Conservation (phyloP, 2,329 filamentous ascomycete species). For the Sporothrix luriei region DNA sequence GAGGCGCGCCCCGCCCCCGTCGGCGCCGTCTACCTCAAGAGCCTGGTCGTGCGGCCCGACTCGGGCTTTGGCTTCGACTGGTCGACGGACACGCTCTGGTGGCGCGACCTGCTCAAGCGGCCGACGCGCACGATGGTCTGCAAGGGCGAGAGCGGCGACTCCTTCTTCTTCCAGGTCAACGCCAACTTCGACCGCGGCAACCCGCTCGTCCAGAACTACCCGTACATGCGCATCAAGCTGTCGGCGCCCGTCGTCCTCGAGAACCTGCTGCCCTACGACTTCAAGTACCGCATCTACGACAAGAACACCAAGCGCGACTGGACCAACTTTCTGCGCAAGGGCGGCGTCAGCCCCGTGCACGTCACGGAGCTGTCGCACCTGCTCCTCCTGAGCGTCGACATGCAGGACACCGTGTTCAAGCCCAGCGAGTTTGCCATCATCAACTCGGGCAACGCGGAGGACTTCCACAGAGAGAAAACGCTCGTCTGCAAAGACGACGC, state of each 20-base stretch:
- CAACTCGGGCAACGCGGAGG: conserved; percentile 83
- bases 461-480: conserved; percentile 81
- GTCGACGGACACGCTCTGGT: conserved; percentile 87
- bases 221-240: conserved; percentile 90
- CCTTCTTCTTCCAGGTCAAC: conserved; percentile 96
- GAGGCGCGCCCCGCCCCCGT: conserved; percentile 88
- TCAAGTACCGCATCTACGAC: conserved; percentile 99
- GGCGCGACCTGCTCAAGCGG: conserved; percentile 84
- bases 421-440: conserved; percentile 96
- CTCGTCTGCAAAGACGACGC: conserved; percentile 83
- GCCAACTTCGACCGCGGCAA: conserved; percentile 82
- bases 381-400: conserved; percentile 86
- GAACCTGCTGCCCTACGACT: conserved; percentile 93
- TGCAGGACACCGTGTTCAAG: conserved; percentile 95
- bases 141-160: conserved; percentile 80
- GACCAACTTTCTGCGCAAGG: conserved; percentile 96
- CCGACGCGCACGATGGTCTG: conserved; percentile 88
- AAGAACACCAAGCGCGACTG: conserved; percentile 98
- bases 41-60: conserved; percentile 83
- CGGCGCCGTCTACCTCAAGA: conserved; percentile 87
- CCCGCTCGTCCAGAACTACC: conserved; percentile 79
- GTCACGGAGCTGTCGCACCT: conserved; percentile 95
- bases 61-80: conserved; percentile 96
- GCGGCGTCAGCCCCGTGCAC: conserved; percentile 94
- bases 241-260: conserved; percentile 93